These are phyloP conservation scores for Tricholoma terreum DNA, from an alignment of 768 basidiomycete species.

Conservation along the genomic window DNA sequence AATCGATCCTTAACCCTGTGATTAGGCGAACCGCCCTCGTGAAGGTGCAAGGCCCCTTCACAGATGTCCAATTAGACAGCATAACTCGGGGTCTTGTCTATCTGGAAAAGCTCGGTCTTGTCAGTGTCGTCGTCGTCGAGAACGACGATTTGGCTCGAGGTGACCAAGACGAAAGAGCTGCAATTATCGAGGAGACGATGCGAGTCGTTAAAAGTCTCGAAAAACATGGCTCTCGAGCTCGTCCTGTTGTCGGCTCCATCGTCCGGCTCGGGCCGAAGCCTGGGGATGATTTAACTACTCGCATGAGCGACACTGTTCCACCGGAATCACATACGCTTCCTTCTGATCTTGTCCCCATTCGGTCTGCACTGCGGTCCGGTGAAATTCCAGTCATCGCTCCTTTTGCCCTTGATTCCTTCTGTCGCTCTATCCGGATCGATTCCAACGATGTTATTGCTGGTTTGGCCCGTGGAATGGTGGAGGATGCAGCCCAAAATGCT, in stretches of 20 bases:
- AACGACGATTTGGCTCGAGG: slow-evolving; percentile 73
- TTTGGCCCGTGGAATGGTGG: slow-evolving; percentile 82
- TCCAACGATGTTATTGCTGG: slow-evolving; percentile 88
- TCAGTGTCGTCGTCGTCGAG: slow-evolving; percentile 94
- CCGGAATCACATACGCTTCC: slow-evolving; percentile 82
- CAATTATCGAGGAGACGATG: slow-evolving; percentile 77
- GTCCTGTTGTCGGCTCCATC: slow-evolving; percentile 85
- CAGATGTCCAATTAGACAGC: slow-evolving; percentile 88
- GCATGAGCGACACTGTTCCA: slow-evolving; percentile 32
- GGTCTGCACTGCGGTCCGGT: slow-evolving; percentile 85
- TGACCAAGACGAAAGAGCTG: slow-evolving; percentile 63
- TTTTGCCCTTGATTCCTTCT: slow-evolving; percentile 88
- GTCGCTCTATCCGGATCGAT: slow-evolving; percentile 79
- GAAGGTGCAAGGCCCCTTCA: slow-evolving; percentile 95
- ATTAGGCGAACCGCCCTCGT: slow-evolving; percentile 88
- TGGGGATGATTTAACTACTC: slow-evolving; percentile 30
- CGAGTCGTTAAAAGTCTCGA: slow-evolving; percentile 81
- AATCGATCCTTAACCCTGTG: slow-evolving; percentile 82
- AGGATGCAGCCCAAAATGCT: slow-evolving; percentile 37
- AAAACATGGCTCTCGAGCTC: slow-evolving; percentile 78
- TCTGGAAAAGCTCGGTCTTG: slow-evolving; percentile 91
- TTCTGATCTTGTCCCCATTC: slow-evolving; percentile 77
- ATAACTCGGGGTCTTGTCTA: slow-evolving; percentile 93
- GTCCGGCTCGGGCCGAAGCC: slow-evolving; percentile 82
- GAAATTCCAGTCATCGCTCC: slow-evolving; percentile 97